phyloP scores from a whole-genome alignment of 225 moss, liverwort and hornwort species.

The Pseudisothecium myosuroides region DNA sequence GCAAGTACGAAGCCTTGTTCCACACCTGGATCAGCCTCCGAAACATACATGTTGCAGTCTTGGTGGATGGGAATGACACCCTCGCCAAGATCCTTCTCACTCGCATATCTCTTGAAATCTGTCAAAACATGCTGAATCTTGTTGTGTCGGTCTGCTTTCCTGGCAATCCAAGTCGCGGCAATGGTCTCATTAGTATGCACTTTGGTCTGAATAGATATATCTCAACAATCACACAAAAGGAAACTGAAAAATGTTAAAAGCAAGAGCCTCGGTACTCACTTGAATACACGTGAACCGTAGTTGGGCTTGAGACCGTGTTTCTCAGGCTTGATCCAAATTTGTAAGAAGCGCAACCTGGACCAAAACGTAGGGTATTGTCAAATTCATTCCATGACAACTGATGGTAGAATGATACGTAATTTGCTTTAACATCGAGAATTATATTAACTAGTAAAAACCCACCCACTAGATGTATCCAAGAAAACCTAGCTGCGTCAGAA shows the following conservation, averaged over 20 bases:
- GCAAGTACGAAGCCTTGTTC: constrained; percentile 46
- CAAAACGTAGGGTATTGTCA: neutral
- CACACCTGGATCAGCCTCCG: constrained; percentile 66
- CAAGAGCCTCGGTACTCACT: constrained; percentile 20
- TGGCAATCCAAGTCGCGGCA: neutral
- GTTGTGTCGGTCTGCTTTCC: constrained; percentile 69
- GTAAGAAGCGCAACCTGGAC: constrained; percentile 70
- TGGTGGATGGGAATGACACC: constrained; percentile 94
- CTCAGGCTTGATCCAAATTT: constrained; percentile 88
- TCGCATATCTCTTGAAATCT: constrained; percentile 45
- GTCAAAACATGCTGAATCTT: constrained; percentile 80
- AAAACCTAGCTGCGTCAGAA: neutral
- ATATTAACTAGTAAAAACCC: neutral
- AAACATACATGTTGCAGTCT: constrained; percentile 72
- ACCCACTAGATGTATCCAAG: neutral
- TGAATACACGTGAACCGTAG: constrained; percentile 82
- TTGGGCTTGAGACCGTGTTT: constrained; percentile 58
- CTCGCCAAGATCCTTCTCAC: constrained; percentile 53
- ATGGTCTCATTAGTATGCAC: neutral
- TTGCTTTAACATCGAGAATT: neutral
- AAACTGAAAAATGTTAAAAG: neutral
- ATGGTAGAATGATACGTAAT: neutral
- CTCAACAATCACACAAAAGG: neutral
- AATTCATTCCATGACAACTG: neutral
- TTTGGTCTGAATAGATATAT: neutral